Conservation (phyloP, 805 yeast species). For the Kodamaea nitidulidarum region DNA sequence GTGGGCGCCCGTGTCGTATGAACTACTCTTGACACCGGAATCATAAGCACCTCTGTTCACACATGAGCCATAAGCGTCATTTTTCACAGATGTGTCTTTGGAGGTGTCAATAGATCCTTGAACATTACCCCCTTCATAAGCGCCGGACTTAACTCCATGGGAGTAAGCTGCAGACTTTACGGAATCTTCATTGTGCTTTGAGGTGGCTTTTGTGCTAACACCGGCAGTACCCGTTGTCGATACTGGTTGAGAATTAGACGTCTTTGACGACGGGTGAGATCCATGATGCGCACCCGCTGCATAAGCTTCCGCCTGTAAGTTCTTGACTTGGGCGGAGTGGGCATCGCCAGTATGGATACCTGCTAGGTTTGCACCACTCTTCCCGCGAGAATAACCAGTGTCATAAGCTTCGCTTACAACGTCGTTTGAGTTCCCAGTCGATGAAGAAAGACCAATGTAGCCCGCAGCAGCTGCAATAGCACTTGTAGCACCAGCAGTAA, state of each 20-base stretch:
- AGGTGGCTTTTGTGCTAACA: neutral
- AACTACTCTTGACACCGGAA: neutral
- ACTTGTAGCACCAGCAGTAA: slow-evolving; percentile 10
- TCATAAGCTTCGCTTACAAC: neutral
- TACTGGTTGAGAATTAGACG: no score
- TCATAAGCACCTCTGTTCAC: slow-evolving; percentile 2
- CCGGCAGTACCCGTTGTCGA: no score
- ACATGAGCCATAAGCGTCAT: slow-evolving; percentile 10
- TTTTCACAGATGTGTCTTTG: neutral
- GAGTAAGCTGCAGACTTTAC: slow-evolving; percentile 7
- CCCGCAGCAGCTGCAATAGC: slow-evolving; percentile 5
- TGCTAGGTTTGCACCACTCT: no score
- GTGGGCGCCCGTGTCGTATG: slow-evolving; percentile 3
- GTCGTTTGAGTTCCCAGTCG: neutral
- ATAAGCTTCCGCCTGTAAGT: neutral
- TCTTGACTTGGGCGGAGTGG: neutral
- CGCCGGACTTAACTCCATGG: slow-evolving; percentile 5
- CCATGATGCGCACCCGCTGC: slow-evolving; percentile 16
- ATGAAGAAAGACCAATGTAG: neutral
- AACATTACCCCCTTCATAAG: slow-evolving; percentile 1
- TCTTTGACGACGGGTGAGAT: no score
- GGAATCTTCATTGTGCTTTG: neutral
- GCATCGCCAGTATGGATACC: neutral
- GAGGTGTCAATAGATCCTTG: neutral
- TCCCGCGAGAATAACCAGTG: neutral